Evolutionary conservation across 306 rosid species (phyloP), one percentile per base, ranked within the genome.

Genomic region (Luffa aegyptiaca): DNA sequence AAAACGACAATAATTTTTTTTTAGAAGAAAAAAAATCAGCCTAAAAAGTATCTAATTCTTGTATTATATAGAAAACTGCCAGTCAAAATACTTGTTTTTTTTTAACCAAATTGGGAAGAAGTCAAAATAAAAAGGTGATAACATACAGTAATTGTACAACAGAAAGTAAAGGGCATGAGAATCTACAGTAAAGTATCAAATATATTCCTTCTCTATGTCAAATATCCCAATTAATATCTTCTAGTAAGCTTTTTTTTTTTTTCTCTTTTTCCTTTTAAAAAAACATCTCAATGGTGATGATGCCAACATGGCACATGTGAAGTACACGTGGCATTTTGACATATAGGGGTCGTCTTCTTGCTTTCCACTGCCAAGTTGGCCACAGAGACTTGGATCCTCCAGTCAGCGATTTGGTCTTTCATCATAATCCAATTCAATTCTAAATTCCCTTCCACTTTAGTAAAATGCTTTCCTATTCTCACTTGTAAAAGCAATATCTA

Each of bases 301-400:
- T 73, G 8, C 26, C 58, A 17, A 48, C 61, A 49, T 73, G 61
- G 21, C 44, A 73, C 59, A 73, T 73, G 77, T 48, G 77, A 72
- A 48, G 21, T 73, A 35, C 77, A 73, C 77, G 77, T 73, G 77
- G 77, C 58, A 49, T 48, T 31, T 49, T 73, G 58, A 70, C n/a
- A 1, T 62, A 21, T 39, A 11, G 56, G 76, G n/a, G 42, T 31
- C 57, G 61, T 31, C 77, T 73, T 48, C 59, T 73, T 45, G 76
- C 61, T 73, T 46, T 73, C 10, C 42, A 46, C 59, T 31, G 21
- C 20, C 42, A 21, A 7, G 26, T 26, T 48, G 77, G 44, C 77
- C 77, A 48, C 77, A 72, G 76, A 71, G 46, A 72, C 37, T 46
- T 72, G 53, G 77, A 73, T 73, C 59, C 21, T 72, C 53, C 26